A percentile compares a stretch with the other conserved stretches of the same genome.
Evolutionary conservation across 2,329 filamentous ascomycete genomes (phyloP).

Genomic region (Didymella lethalis): DNA sequence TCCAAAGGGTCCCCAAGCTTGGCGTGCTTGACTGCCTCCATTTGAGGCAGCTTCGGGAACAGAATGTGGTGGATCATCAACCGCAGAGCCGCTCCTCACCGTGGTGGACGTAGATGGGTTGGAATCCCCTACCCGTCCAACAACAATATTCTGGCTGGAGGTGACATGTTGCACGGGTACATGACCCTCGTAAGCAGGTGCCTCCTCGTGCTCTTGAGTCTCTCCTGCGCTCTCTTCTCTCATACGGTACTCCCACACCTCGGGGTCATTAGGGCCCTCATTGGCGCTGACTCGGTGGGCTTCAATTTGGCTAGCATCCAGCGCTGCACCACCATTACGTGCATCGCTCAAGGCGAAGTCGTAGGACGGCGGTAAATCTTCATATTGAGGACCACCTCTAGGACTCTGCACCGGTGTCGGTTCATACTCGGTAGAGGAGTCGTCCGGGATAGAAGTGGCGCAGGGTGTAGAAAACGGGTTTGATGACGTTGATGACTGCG

Average conservation of each 20-base stretch:
- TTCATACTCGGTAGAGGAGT: conserved; percentile 43
- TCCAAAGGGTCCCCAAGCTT: conserved; percentile 30
- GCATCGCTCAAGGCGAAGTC: conserved; percentile 47
- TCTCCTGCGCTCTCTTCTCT: conserved; percentile 30
- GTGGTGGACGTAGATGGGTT: not conserved
- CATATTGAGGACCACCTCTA: conserved; percentile 44
- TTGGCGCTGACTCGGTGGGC: conserved; percentile 35
- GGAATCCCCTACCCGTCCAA: conserved; percentile 27
- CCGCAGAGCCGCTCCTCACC: not conserved
- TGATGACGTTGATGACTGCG: conserved; percentile 25
- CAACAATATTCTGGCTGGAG: conserved; percentile 32
- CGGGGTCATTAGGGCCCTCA: conserved; percentile 33
- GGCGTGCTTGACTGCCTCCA: conserved; percentile 6
- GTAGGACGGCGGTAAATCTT: conserved; percentile 50
- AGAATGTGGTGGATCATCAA: conserved; percentile 40
- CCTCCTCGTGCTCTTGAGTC: conserved; percentile 26
- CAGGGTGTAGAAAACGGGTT: conserved; percentile 38
- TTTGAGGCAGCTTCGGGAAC: conserved; percentile 18
- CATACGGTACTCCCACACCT: conserved; percentile 39
- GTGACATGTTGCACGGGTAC: conserved; percentile 38
- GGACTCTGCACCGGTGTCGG: conserved; percentile 45
- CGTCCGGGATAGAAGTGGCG: conserved; percentile 42
- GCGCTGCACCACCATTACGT: conserved; percentile 34
- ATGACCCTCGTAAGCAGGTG: conserved; percentile 33
- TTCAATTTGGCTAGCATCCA: conserved; percentile 41